Evolutionary conservation across 1,284 basidiomycete genomes (phyloP).

Genomic region (Omphalotus olearius): DNA sequence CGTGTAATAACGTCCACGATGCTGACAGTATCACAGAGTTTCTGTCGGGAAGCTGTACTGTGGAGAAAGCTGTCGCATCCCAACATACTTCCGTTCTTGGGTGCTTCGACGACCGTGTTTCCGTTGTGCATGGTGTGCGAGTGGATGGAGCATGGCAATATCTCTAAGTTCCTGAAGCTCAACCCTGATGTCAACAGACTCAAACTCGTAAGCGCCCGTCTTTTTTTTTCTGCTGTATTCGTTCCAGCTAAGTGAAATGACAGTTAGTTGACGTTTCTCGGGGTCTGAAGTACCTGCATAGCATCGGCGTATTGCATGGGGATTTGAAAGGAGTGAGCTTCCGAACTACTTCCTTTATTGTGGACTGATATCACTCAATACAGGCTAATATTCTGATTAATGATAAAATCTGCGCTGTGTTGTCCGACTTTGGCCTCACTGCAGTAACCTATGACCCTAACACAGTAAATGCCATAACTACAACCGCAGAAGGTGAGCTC

Average conservation of each 20-base stretch:
- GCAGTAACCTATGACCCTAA: slow-evolving; percentile 3
- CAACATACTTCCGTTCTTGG: slow-evolving; percentile 9
- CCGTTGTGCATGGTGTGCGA: slow-evolving; percentile 6
- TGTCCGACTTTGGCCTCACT: slow-evolving; percentile 3
- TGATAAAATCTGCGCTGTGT: not conserved
- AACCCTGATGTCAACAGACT: not conserved
- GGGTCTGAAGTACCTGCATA: not conserved
- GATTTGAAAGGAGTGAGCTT: not conserved
- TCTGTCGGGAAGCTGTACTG: slow-evolving; percentile 12
- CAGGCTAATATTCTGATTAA: not conserved
- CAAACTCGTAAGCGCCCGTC: not conserved
- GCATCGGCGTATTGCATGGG: not conserved
- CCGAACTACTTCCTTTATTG: not conserved
- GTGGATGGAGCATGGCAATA: slow-evolving; percentile 7
- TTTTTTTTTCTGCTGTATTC: not conserved
- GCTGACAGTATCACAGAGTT: slow-evolving; percentile 1
- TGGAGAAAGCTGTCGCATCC: slow-evolving; percentile 7
- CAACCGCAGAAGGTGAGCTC: slow-evolving; percentile 1
- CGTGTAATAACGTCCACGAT: not conserved
- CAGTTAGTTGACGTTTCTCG: not conserved
- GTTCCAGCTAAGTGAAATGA: not conserved
- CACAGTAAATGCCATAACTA: slow-evolving; percentile 1
- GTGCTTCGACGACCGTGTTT: slow-evolving; percentile 5
- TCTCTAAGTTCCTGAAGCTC: not conserved
- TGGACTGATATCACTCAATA: not conserved